These are phyloP conservation scores for Polyplosphaeria fusca DNA, from an alignment of 495 filamentous ascomycete species.

Conservation along the genomic window DNA sequence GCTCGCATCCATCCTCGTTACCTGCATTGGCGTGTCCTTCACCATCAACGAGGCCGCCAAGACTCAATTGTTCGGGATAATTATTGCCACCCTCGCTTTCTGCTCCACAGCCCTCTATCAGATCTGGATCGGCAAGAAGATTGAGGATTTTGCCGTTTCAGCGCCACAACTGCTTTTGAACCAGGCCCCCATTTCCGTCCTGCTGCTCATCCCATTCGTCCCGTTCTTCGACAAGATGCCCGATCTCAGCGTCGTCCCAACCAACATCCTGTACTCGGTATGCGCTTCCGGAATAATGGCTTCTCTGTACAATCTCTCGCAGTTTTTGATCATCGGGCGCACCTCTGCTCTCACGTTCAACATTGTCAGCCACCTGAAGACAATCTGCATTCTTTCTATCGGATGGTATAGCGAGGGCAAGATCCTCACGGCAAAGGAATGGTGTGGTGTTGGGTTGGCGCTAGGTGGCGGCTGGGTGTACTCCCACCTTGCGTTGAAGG, in stretches of 20 bases:
- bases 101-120: constrained; percentile 43
- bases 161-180: constrained; percentile 42
- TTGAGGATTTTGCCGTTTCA: constrained; percentile 41
- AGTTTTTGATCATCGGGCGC: constrained; percentile 37
- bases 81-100: constrained; percentile 41
- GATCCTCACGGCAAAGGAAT: constrained; percentile 33
- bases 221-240: constrained; percentile 42
- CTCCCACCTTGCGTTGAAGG: constrained; percentile 31
- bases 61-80: constrained; percentile 37
- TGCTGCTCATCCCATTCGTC: constrained; percentile 39
- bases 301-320: constrained; percentile 35
- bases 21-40: constrained; percentile 32
- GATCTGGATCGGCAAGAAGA: constrained; percentile 46
- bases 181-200: constrained; percentile 42
- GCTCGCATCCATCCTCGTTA: constrained; percentile 28
- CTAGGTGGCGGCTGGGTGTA: constrained; percentile 35
- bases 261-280: constrained; percentile 35
- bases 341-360: constrained; percentile 38
- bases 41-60: constrained; percentile 35
- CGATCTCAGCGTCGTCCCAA: constrained; percentile 35
- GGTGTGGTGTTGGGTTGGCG: constrained; percentile 25
- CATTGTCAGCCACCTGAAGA: constrained; percentile 59
- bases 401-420: constrained; percentile 54
- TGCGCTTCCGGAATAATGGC: constrained; percentile 40
- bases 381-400: constrained; percentile 46